These are phyloP conservation scores for Saccharomyces eubayanus DNA, from an alignment of 805 yeast genomes.

Conservation along the genomic window DNA sequence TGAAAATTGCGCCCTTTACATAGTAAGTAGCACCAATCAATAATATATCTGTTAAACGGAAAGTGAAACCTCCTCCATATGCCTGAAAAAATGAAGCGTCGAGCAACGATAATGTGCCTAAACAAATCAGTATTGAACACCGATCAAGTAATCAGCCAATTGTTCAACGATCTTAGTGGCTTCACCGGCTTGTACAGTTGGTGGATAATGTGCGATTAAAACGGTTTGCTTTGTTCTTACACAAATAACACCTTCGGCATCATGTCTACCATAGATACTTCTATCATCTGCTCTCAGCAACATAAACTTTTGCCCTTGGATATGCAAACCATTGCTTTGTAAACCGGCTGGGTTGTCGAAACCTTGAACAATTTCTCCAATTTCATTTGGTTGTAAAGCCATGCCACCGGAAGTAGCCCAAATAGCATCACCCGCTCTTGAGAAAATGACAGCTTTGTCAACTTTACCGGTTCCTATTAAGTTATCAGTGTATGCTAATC, in stretches of 20 bases:
- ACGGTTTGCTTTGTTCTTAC: conserved; percentile 93
- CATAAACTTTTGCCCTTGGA: conserved; percentile 80
- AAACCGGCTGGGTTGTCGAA: conserved; percentile 70
- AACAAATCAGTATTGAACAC: conserved; percentile 59
- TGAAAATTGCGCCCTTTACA: not conserved
- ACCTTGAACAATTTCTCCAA: conserved; percentile 65
- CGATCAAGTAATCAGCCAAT: conserved; percentile 87
- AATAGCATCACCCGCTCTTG: conserved; percentile 86
- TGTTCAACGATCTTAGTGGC: conserved; percentile 93
- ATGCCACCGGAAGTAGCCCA: conserved; percentile 85
- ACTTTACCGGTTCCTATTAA: conserved; percentile 78
- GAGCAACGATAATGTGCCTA: not conserved
- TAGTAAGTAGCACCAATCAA: not conserved
- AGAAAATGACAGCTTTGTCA: conserved; percentile 87
- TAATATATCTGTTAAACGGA: not conserved
- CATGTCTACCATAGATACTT: conserved; percentile 88
- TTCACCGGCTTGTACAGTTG: conserved; percentile 86
- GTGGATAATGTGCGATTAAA: conserved; percentile 87
- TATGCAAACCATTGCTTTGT: conserved; percentile 80
- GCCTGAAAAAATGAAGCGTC: not conserved
- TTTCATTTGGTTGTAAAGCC: conserved; percentile 58
- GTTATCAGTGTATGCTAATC: conserved; percentile 86
- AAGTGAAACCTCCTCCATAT: not conserved
- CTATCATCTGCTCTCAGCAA: conserved; percentile 83
- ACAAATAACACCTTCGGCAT: conserved; percentile 78